Base-by-base conservation (phyloP, 208 protist genomes). In the Tetramitus jugosus region DNA sequence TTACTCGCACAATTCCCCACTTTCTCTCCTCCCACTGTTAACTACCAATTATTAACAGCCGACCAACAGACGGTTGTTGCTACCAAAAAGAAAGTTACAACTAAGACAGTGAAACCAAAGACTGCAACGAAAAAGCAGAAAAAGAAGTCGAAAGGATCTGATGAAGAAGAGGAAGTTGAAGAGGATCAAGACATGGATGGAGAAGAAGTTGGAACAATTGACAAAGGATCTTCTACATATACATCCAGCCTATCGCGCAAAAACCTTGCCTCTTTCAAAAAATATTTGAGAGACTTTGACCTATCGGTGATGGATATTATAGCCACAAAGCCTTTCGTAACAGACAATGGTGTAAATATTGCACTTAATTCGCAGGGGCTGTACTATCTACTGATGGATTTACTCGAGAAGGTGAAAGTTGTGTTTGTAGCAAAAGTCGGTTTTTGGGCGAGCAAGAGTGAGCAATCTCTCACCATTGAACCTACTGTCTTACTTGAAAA, bases 341-440 rank as follows among this genome's bases (percentile, higher is more conserved):
- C 20, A 56, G 14, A 56, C 10, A 56, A 56, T 10, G 49, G 20
- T n/a, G n/a, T n/a, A 56, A 56, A 56, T 56, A 56, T 26, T 20
- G 20, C 10, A 56, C 10, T 56, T 56, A 56, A 20, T 56, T 26
- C 49, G 20, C 10, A 26, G 49, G 10, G 49, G 10, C 10, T 71
- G 29, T 71, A 40, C 39, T 71, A 71, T 46, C 29, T 71, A 29
- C 33, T 71, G 20, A 29, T 49, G 26, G 65, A 71, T 71, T 45
- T 71, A 14, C 20, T 49, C 7, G 26, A n/a, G 4, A 71, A 71
- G 49, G 43, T 71, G 20, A 71, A 71, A 49, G 20, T 56, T 56
- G 49, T 56, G 49, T 56, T 56, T n/a, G n/a, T n/a, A n/a, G n/a
- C n/a, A n/a, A n/a, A n/a, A n/a, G n/a, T n/a, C n/a, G n/a, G n/a